Evolutionary conservation across 345 rosid species (phyloP).

Genomic region (Sisymbrium altissimum): DNA sequence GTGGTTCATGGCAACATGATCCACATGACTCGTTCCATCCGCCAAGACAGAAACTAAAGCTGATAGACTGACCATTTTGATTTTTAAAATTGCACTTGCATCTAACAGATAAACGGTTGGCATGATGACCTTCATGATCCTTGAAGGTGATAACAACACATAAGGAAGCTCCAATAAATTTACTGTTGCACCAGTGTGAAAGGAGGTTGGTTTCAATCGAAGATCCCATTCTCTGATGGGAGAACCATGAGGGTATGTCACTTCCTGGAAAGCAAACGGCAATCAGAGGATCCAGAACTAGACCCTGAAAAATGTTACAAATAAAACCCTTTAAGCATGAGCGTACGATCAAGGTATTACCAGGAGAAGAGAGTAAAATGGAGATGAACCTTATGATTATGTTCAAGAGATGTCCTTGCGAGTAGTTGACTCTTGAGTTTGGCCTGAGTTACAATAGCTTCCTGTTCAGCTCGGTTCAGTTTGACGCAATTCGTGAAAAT

Average conservation of each 20-base stretch:
- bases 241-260: slow-evolving; percentile 25
- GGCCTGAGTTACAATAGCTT: slow-evolving; percentile 16
- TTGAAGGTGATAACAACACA: slow-evolving; percentile 22
- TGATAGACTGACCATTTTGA: background rate
- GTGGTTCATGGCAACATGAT: slow-evolving; percentile 27
- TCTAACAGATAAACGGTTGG: slow-evolving; percentile 17
- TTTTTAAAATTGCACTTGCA: slow-evolving; percentile 16
- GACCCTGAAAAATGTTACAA: slow-evolving; percentile 7
- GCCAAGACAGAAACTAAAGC: slow-evolving; percentile 17
- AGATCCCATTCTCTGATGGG: slow-evolving; percentile 21
- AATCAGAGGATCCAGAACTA: slow-evolving; percentile 17
- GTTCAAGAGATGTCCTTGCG: slow-evolving; percentile 10
- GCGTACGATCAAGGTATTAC: background rate
- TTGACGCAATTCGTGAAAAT: slow-evolving; percentile 22
- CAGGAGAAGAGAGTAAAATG: background rate
- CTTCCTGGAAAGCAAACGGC: slow-evolving; percentile 22
- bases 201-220: slow-evolving; percentile 7
- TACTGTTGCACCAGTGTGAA: slow-evolving; percentile 27
- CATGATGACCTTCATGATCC: slow-evolving; percentile 4
- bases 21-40: slow-evolving; percentile 31
- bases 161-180: slow-evolving; percentile 19
- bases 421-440: slow-evolving; percentile 21
- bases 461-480: slow-evolving; percentile 9
- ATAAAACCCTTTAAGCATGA: background rate
- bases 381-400: slow-evolving; percentile 16